These are phyloP conservation scores for Pholiota microspora DNA, from an alignment of 768 basidiomycete species.

Conservation along the genomic window DNA sequence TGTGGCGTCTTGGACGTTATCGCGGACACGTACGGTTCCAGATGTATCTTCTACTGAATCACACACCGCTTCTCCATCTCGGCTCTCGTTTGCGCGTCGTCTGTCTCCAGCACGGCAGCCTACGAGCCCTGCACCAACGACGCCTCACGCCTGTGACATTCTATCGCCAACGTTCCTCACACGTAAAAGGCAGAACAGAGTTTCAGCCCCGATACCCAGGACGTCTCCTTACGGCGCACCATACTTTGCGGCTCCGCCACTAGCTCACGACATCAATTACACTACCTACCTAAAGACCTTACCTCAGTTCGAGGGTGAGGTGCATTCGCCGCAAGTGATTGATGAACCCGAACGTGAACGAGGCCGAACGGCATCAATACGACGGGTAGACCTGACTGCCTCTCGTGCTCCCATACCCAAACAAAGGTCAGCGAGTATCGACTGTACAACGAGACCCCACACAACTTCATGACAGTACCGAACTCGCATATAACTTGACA, in stretches of 20 bases:
- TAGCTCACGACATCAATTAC: conserved; percentile 22
- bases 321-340: conserved; percentile 12
- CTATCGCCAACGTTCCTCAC: conserved; percentile 22
- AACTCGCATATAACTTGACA: conserved; percentile 13
- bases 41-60: conserved; percentile 14
- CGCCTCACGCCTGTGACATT: conserved; percentile 18
- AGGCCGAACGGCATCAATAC: conserved; percentile 19
- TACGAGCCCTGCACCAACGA: conserved; percentile 14
- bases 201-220: conserved; percentile 32
- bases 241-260: conserved; percentile 42
- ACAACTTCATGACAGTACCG: conserved; percentile 12
- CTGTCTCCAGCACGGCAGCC: conserved; percentile 17
- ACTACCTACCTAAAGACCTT: conserved; percentile 22
- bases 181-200: conserved; percentile 28
- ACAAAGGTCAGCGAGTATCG: conserved; percentile 33
- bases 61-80: conserved; percentile 18
- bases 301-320: conserved; percentile 27
- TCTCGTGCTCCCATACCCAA: conserved; percentile 17
- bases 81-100: conserved; percentile 21
- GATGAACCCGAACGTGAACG: conserved; percentile 16
- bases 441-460: conserved; percentile 20
- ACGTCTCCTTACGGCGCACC: conserved; percentile 44
- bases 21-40: conserved; percentile 18
- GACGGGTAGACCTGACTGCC: conserved; percentile 16
- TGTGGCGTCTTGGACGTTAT: conserved; percentile 17